Conservation (phyloP, 2,329 filamentous ascomycete genomes). For the Intubia oerlemansii region DNA sequence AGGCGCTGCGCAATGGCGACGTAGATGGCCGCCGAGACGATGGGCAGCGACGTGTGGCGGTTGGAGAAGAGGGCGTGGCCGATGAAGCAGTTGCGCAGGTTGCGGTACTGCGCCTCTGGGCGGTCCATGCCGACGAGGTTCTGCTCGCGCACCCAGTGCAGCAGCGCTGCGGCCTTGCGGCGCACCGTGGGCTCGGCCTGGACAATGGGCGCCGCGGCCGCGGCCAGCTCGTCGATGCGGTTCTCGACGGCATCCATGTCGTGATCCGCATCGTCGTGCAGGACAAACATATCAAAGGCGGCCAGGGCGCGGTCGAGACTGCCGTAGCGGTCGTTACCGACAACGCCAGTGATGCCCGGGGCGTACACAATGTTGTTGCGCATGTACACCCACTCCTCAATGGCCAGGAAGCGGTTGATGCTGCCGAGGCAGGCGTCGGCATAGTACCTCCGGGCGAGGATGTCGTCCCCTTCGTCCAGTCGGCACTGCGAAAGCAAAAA, state of each 20-base stretch:
- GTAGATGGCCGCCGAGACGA: conserved; percentile 75
- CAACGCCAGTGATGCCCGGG: no score
- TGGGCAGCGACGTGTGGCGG: conserved; percentile 59
- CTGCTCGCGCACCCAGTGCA: conserved; percentile 44
- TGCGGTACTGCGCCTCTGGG: conserved; percentile 47
- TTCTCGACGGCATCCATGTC: conserved; percentile 43
- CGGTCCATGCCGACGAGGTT: conserved; percentile 51
- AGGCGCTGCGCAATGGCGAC: conserved; percentile 57
- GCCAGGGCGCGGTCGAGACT: conserved; percentile 52
- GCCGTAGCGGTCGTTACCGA: conserved; percentile 10
- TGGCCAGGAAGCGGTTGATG: conserved; percentile 60
- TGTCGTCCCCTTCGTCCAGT: conserved; percentile 74
- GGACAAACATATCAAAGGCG: conserved; percentile 76
- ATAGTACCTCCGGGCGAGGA: conserved; percentile 54
- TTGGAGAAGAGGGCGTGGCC: conserved; percentile 60
- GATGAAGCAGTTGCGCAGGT: conserved; percentile 72
- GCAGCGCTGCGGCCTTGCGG: conserved; percentile 44
- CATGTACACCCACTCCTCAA: conserved; percentile 53
- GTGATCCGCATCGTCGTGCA: conserved; percentile 42
- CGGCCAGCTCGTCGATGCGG: conserved; percentile 41
- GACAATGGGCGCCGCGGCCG: conserved; percentile 21
- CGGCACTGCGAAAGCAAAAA: conserved; percentile 50
- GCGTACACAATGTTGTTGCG: no score
- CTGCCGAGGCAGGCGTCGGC: conserved; percentile 53
- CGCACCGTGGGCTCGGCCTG: conserved; percentile 38